Conservation (phyloP, 257 asterid genomes). For the Ballota nigra region DNA sequence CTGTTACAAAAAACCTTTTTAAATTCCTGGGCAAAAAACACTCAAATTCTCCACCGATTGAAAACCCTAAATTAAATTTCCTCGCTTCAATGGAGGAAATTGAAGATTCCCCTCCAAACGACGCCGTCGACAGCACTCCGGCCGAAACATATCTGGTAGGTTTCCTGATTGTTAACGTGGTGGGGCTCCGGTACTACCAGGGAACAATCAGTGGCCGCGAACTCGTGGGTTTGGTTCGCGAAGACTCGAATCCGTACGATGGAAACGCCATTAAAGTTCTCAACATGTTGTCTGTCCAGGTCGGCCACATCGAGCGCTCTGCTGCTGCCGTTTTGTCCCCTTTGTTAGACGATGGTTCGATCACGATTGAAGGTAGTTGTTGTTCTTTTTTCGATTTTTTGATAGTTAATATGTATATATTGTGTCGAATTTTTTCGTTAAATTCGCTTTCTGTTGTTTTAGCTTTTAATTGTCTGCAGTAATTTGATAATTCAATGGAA, state of each 20-base stretch:
- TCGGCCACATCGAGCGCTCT: conserved; percentile 62
- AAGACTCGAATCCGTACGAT: conserved; percentile 54
- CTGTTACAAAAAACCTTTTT: conserved; percentile 4
- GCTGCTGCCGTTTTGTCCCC: conserved; percentile 67
- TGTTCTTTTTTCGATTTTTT: not conserved
- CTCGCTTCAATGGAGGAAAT: conserved; percentile 31
- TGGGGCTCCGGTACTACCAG: conserved; percentile 56
- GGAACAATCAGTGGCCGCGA: conserved; percentile 67
- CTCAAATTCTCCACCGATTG: conserved; percentile 4
- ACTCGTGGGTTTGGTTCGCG: conserved; percentile 68
- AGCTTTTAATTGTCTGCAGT: not conserved
- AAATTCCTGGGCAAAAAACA: conserved; percentile 1
- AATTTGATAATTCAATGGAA: not conserved
- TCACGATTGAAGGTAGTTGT: conserved; percentile 63
- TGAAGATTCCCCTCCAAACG: conserved; percentile 23
- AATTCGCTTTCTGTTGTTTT: not conserved
- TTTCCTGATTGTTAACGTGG: conserved; percentile 59
- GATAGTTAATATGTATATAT: not conserved
- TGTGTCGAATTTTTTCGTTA: not conserved
- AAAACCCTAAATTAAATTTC: not conserved
- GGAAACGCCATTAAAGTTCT: conserved; percentile 65
- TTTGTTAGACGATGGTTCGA: conserved; percentile 43
- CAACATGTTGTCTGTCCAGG: conserved; percentile 54
- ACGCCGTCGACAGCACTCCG: conserved; percentile 16
- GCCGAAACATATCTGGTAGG: conserved; percentile 53